Evolutionary conservation across 2,329 filamentous ascomycete genomes (phyloP).

Genomic region (Chaetomiaceae sp.): DNA sequence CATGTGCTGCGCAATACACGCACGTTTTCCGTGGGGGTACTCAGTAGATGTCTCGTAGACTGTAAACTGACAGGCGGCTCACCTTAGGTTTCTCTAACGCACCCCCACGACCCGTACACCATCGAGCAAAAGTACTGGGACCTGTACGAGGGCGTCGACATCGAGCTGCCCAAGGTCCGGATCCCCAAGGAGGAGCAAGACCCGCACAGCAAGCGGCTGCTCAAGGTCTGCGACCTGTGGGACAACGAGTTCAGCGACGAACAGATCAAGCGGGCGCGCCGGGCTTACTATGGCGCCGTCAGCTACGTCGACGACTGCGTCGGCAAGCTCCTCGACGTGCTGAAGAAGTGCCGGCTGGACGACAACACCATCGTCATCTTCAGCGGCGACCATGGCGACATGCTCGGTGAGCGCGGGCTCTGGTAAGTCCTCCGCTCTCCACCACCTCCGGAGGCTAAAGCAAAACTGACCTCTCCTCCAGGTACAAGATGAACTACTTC

Average conservation of each 20-base stretch:
- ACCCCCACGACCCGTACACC: slow-evolving; percentile 92
- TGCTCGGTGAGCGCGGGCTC: slow-evolving; percentile 85
- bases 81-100: slow-evolving; percentile 72
- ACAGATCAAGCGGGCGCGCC: slow-evolving; percentile 77
- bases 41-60: neutral
- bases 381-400: slow-evolving; percentile 90
- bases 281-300: slow-evolving; percentile 89
- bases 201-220: slow-evolving; percentile 77
- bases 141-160: slow-evolving; percentile 82
- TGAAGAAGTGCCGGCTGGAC: slow-evolving; percentile 74
- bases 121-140: slow-evolving; percentile 95
- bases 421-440: slow-evolving; percentile 50
- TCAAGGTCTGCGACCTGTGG: slow-evolving; percentile 84
- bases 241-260: slow-evolving; percentile 79
- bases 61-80: slow-evolving; percentile 12
- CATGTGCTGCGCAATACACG: neutral
- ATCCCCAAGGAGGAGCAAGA: slow-evolving; percentile 81
- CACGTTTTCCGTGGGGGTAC: slow-evolving; percentile 9
- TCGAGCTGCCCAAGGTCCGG: slow-evolving; percentile 71
- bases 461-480: slow-evolving; percentile 19
- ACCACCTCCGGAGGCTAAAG: neutral
- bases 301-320: slow-evolving; percentile 93
- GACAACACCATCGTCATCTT: slow-evolving; percentile 90
- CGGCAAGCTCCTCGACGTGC: slow-evolving; percentile 70
- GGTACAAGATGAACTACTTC: slow-evolving; percentile 95